Evolutionary conservation across 2,329 filamentous ascomycete species (phyloP).

Genomic region (Clonostachys byssicola): DNA sequence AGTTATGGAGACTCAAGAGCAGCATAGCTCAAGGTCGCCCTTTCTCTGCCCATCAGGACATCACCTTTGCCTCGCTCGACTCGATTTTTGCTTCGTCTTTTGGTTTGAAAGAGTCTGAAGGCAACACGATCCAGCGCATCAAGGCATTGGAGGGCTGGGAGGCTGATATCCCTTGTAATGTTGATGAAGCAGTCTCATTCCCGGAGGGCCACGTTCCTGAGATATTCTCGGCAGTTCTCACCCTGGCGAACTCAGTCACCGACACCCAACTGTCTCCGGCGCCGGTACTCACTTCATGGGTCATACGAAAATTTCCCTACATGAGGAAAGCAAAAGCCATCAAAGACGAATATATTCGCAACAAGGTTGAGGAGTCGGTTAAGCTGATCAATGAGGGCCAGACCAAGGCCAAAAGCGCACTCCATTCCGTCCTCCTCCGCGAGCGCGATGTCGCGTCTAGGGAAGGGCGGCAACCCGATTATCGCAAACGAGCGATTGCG

Average conservation of each 20-base stretch:
- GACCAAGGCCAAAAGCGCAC: slow-evolving; percentile 13
- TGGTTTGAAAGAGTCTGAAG: slow-evolving; percentile 14
- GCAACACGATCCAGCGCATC: slow-evolving; percentile 12
- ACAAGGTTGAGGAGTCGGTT: slow-evolving; percentile 13
- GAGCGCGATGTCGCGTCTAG: slow-evolving; percentile 21
- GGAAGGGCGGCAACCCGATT: slow-evolving; percentile 14
- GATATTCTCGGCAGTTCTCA: slow-evolving; percentile 15
- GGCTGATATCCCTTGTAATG: neutral
- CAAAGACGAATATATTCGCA: slow-evolving; percentile 19
- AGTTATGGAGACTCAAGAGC: slow-evolving; percentile 25
- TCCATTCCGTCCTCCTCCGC: slow-evolving; percentile 22
- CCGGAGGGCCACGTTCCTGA: slow-evolving; percentile 11
- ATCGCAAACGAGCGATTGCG: slow-evolving; percentile 15
- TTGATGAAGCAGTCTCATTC: slow-evolving; percentile 14
- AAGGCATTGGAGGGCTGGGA: slow-evolving; percentile 6
- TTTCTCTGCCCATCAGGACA: slow-evolving; percentile 15
- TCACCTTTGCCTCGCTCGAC: slow-evolving; percentile 20
- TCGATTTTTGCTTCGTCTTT: slow-evolving; percentile 20
- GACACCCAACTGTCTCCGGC: slow-evolving; percentile 18
- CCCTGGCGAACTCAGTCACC: slow-evolving; percentile 16
- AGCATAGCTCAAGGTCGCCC: slow-evolving; percentile 15
- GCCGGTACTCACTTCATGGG: slow-evolving; percentile 17
- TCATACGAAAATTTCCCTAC: slow-evolving; percentile 16
- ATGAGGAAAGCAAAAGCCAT: slow-evolving; percentile 17
- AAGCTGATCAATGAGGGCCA: slow-evolving; percentile 10